Evolutionary conservation across 2,329 filamentous ascomycete species (phyloP).

Genomic region (Exserohilum rostratum): DNA sequence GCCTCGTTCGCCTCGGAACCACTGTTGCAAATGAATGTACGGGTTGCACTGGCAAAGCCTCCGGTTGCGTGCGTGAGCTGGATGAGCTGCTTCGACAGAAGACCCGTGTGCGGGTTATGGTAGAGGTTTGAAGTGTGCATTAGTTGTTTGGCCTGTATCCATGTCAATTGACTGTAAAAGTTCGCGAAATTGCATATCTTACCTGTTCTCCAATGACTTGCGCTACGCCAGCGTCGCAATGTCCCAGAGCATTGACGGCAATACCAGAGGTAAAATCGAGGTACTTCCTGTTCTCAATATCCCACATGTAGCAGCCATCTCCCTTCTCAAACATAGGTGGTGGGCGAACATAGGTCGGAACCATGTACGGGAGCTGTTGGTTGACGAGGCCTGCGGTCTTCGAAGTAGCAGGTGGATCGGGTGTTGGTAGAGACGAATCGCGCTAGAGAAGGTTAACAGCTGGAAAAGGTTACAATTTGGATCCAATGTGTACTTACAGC

Average conservation of each 20-base stretch:
- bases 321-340: conserved; percentile 88
- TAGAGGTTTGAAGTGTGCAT: conserved; percentile 96
- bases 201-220: conserved; percentile 80
- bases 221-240: conserved; percentile 81
- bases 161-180: conserved; percentile 16
- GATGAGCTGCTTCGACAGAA: conserved; percentile 83
- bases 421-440: conserved; percentile 61
- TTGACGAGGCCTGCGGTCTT: conserved; percentile 75
- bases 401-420: conserved; percentile 76
- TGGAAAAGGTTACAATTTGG: background rate
- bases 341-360: conserved; percentile 91
- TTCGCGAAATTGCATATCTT: conserved; percentile 3
- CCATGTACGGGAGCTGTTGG: conserved; percentile 85
- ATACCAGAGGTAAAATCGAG: conserved; percentile 96
- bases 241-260: conserved; percentile 90
- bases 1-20: conserved; percentile 97
- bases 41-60: conserved; percentile 78
- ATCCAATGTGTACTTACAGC: conserved; percentile 34
- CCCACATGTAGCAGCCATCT: conserved; percentile 85
- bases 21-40: conserved; percentile 94
- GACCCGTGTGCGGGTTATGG: conserved; percentile 94
- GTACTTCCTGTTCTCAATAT: conserved; percentile 86
- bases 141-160: conserved; percentile 65
- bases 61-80: conserved; percentile 79
- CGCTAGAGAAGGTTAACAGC: conserved; percentile 32